Conservation (phyloP, 441 rosid genomes). For the Adansonia rubrostipa region DNA sequence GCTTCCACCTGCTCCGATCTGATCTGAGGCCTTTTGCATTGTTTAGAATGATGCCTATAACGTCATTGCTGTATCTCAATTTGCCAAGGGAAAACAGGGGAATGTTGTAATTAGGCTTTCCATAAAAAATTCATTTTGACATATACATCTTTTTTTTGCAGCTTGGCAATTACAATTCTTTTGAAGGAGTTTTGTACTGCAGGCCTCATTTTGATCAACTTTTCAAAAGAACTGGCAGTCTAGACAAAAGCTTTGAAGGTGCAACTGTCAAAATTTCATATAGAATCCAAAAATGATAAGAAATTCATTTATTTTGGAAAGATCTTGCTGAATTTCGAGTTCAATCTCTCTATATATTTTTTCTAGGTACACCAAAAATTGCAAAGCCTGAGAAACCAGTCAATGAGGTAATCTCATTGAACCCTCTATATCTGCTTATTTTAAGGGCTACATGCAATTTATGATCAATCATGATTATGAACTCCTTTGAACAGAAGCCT, state of each 20-base stretch:
- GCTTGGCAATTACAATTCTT: slow-evolving; percentile 96
- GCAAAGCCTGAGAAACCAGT: slow-evolving; percentile 72
- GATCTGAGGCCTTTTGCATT: neutral
- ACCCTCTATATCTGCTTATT: slow-evolving; percentile 7
- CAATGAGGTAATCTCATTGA: slow-evolving; percentile 64
- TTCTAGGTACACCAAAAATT: slow-evolving; percentile 83
- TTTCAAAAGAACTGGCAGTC: slow-evolving; percentile 96
- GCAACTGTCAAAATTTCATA: neutral
- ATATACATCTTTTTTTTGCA: slow-evolving; percentile 44
- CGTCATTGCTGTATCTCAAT: neutral
- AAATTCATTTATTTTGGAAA: neutral
- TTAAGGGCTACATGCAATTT: neutral
- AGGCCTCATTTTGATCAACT: slow-evolving; percentile 97
- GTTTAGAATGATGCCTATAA: neutral
- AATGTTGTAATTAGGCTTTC: too few relatives aligned
- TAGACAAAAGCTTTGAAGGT: slow-evolving; percentile 98
- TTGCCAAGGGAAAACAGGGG: neutral
- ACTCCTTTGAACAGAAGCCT: slow-evolving; percentile 65
- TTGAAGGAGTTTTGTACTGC: slow-evolving; percentile 96
- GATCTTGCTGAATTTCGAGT: slow-evolving; percentile 26
- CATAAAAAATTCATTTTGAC: slow-evolving; percentile 17
- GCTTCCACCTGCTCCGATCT: neutral
- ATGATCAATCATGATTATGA: slow-evolving; percentile 27
- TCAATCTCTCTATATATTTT: neutral
- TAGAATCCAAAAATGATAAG: neutral